Base-by-base conservation (phyloP, 1,139 yeast genomes). In the Kodamaea sp. region DNA sequence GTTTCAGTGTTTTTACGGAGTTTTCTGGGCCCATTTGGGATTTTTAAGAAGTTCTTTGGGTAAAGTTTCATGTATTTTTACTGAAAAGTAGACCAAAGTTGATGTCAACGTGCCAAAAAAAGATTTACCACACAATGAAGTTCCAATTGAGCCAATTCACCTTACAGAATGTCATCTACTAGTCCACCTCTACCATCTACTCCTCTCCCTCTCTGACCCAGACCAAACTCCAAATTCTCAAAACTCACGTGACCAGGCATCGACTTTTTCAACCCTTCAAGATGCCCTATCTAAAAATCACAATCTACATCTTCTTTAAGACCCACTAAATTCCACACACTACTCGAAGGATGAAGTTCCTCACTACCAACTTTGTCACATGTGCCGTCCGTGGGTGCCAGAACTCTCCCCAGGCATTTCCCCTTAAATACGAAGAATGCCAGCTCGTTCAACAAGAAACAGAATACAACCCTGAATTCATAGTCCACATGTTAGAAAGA, bases 321-420 rank as follows among this genome's bases (percentile, higher is more conserved):
- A n/a, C n/a, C n/a, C n/a, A n/a, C n/a, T n/a, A n/a, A n/a, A n/a
- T n/a, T n/a, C n/a, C n/a, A n/a, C n/a, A n/a, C n/a, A n/a, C n/a
- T 18, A 18, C 6, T 18, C 21, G 9, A 6, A 23, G 9, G 22
- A 90, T 92, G 98, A 92, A 92, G 67, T 82, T 92, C 52, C 69
- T 92, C 27, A 90, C 98, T 21, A 87, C 97, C 26, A 92, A 94
- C 61, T 94, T 92, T 60, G 95, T 92, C 43, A 89, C 85, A 59
- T 92, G 99, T 61, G 92, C 97, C 0, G 86, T 89, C 43, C 82
- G 84, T 52, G 55, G 79, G 5, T 92, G 99, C 55, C 87, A 83
- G 38, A 66, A 80, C 19, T 76, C 92, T 7, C 75, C 78, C 20
- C 78, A 80, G 5, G 78, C 95, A 13, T 92, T 89, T 57, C 99